Base-by-base conservation (phyloP, 805 yeast genomes). In the Myxozyma lipomycoides region DNA sequence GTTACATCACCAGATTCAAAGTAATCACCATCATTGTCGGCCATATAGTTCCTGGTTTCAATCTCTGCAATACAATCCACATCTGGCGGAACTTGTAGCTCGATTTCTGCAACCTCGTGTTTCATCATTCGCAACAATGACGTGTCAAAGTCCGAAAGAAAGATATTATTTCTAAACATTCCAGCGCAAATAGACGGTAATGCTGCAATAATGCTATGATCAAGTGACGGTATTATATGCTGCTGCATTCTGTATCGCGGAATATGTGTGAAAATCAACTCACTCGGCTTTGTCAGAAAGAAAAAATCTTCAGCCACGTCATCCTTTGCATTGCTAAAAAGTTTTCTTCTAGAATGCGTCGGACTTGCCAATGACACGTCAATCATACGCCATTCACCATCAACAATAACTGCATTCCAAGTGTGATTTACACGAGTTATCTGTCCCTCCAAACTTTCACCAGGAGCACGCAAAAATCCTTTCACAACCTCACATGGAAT, bases 111-210 rank as follows among this genome's bases (percentile, higher is more conserved):
- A 23, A 86, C 70, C 63, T 93, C 97, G 41, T 78, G 75, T 63
- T 88, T 95, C 43, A 76, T 73, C 59, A 91, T 69, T 53, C 83
- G 78, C 2, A 90, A 79, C 53, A 87, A 68, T 0, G 95, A 86
- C 52, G 86, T 83, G 66, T 87, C 86, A 70, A 78, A 91, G 64
- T 81, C 83, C 52, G 77, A 70, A 46, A 89, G 74, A 52, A 73
- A 73, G 38, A 91, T 65, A 1, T 75, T 72, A 62, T 81, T 78
- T 36, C 70, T 73, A 66, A 84, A 79, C 61, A 84, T 88, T 0
- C 87, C 84, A 0, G 96, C 90, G 62, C 88, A 86, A n/a, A 84
- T 79, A 26, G 95, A 77, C 0, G 98, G 98, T 43, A 91, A 71
- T 41, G 88, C 79, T 51, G 87, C 74, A 15, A 93, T 90, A 21